A percentile compares a stretch with the other conserved stretches of the same genome.
phyloP scores from a whole-genome alignment of 2,329 filamentous ascomycete genomes.

The Knoxdaviesia proteae region DNA sequence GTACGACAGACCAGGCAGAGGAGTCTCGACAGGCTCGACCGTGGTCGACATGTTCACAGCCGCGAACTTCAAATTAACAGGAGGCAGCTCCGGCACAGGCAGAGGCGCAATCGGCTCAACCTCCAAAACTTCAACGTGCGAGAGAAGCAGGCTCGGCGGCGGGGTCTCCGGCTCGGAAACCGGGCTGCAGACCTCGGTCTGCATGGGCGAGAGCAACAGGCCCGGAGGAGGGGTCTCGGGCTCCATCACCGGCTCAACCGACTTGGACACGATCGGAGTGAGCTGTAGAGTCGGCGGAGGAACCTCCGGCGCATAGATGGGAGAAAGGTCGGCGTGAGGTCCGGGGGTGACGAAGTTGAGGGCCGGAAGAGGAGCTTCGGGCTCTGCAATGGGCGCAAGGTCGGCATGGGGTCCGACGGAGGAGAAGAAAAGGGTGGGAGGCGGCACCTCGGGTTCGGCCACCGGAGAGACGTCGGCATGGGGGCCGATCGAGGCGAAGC shows the following conservation, averaged over 20 bases:
- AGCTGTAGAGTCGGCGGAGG: constrained; percentile 8
- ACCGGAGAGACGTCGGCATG: constrained; percentile 8
- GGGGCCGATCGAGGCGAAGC: constrained; percentile 6
- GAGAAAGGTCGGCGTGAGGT: constrained; percentile 8
- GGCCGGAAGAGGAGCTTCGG: constrained; percentile 2
- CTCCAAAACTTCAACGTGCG: constrained; percentile 1
- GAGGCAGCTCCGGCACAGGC: neutral
- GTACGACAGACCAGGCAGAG: neutral
- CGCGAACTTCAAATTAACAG: too few species aligned
- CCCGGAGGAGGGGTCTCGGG: neutral
- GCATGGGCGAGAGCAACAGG: constrained; percentile 10
- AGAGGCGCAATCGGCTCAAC: constrained; percentile 4
- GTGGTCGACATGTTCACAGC: neutral
- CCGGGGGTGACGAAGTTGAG: neutral
- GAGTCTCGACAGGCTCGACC: neutral
- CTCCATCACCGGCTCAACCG: constrained; percentile 7
- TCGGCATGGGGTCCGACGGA: constrained; percentile 9
- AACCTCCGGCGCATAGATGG: constrained; percentile 8
- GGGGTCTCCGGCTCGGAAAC: constrained; percentile 10
- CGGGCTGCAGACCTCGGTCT: constrained; percentile 11
- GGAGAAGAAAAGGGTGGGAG: constrained; percentile 9
- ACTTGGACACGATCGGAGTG: constrained; percentile 7
- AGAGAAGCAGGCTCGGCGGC: neutral
- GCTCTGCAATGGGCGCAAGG: constrained; percentile 9
- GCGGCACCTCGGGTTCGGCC: neutral